These are phyloP conservation scores for Gaeumannomyces sp. DNA, from an alignment of 2,329 filamentous ascomycete genomes.

Conservation along the genomic window DNA sequence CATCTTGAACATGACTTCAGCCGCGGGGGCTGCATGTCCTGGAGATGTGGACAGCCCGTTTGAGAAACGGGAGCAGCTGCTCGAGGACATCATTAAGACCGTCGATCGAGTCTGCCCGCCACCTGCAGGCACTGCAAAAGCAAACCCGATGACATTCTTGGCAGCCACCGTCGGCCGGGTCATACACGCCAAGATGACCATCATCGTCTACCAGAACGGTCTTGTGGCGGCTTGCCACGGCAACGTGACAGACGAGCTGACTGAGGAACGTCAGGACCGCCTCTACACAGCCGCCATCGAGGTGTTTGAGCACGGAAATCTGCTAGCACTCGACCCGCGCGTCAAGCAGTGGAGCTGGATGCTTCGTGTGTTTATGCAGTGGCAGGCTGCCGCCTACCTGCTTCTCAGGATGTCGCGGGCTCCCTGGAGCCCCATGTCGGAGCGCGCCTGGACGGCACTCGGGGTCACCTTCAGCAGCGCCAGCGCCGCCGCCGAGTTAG, in stretches of 20 bases:
- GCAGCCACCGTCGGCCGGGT: constrained; percentile 41
- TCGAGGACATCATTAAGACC: constrained; percentile 26
- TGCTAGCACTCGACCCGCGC: constrained; percentile 43
- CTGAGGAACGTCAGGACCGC: constrained; percentile 25
- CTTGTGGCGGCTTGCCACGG: constrained; percentile 31
- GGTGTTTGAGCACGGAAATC: constrained; percentile 49
- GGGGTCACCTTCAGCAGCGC: constrained; percentile 24
- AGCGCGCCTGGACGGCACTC: constrained; percentile 23
- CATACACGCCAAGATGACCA: constrained; percentile 47
- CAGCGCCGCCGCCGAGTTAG: constrained; percentile 33
- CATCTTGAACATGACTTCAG: constrained; percentile 31
- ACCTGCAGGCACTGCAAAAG: constrained; percentile 18
- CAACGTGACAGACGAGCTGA: constrained; percentile 25
- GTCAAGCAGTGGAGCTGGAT: constrained; percentile 51
- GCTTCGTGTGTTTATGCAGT: constrained; percentile 53
- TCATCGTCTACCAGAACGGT: constrained; percentile 47
- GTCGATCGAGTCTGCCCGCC: constrained; percentile 48
- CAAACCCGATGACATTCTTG: constrained; percentile 47
- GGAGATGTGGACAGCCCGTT: constrained; percentile 27
- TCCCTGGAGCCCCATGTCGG: constrained; percentile 28
- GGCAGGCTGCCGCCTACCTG: constrained; percentile 52
- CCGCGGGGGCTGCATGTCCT: constrained; percentile 23
- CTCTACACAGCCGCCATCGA: constrained; percentile 47
- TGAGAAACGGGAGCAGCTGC: constrained; percentile 35
- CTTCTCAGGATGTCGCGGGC: constrained; percentile 43